phyloP scores from a whole-genome alignment of 2,329 filamentous ascomycete species.

The Aspergillus sp. region DNA sequence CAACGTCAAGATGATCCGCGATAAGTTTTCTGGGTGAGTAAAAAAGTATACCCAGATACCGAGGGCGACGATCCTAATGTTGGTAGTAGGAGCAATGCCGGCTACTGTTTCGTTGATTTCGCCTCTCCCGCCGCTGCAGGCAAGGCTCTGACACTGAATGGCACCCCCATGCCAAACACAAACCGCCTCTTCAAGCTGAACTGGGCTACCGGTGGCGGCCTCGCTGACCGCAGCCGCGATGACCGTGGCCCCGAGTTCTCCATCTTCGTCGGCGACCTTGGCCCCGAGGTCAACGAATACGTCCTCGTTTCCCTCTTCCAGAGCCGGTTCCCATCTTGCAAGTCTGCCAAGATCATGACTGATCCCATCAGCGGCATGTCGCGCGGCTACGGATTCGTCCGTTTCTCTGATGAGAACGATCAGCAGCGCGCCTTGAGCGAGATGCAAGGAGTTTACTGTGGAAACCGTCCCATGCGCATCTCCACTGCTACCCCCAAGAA shows the following conservation, averaged over 20 bases:
- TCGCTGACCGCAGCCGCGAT: constrained; percentile 87
- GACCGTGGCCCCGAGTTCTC: constrained; percentile 95
- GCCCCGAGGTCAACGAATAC: constrained; percentile 98
- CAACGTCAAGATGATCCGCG: constrained; percentile 99
- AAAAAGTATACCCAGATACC: constrained; percentile 4
- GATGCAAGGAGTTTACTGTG: constrained; percentile 99
- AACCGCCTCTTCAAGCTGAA: constrained; percentile 97
- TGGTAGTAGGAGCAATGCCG: constrained; percentile 76
- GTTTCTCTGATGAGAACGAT: constrained; percentile 93
- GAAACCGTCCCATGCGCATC: constrained; percentile 98
- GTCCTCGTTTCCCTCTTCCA: constrained; percentile 97
- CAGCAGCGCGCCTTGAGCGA: constrained; percentile 94
- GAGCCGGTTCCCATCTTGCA: constrained; percentile 93
- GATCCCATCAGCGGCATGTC: constrained; percentile 98
- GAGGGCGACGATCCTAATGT: constrained; percentile 43
- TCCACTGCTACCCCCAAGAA: constrained; percentile 98
- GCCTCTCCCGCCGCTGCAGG: constrained; percentile 77
- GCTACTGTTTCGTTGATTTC: constrained; percentile 99
- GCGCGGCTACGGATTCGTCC: constrained; percentile 95
- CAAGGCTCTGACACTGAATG: constrained; percentile 90
- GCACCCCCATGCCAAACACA: constrained; percentile 88
- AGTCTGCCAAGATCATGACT: constrained; percentile 99
- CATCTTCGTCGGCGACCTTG: constrained; percentile 97
- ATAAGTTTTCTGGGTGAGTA: constrained; percentile 94
- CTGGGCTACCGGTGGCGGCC: constrained; percentile 95